Percentiles rank a stretch among this genome's conserved stretches.
These are phyloP conservation scores for Hondaea fermentalgiana DNA, from an alignment of 108 stramenopile genomes.

Conservation along the genomic window DNA sequence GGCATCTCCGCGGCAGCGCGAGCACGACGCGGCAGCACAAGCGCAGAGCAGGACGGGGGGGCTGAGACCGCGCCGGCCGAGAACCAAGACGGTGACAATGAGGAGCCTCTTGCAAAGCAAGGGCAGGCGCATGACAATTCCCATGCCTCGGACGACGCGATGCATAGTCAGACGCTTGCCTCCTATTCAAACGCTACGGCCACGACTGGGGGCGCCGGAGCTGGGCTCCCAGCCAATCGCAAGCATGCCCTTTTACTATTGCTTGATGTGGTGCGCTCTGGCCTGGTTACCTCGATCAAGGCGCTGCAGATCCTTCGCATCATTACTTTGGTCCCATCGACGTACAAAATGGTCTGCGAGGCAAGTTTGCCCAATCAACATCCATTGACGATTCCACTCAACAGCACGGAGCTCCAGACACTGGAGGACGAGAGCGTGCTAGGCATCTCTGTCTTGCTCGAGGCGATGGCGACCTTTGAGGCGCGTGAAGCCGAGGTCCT, in stretches of 20 bases:
- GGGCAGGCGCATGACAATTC: too few species aligned
- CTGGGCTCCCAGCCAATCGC: not conserved
- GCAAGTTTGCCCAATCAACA: not conserved
- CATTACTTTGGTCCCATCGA: not conserved
- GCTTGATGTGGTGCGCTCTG: not conserved
- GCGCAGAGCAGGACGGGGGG: too few species aligned
- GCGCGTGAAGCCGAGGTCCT: not conserved
- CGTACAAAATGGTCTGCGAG: constrained; percentile 11
- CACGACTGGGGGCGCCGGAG: too few species aligned
- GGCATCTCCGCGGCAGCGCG: too few species aligned
- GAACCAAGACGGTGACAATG: too few species aligned
- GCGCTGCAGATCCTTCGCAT: not conserved
- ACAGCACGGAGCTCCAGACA: not conserved
- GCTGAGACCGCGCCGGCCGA: too few species aligned
- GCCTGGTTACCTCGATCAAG: not conserved
- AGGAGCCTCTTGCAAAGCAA: too few species aligned
- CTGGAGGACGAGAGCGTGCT: not conserved
- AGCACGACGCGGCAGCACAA: too few species aligned
- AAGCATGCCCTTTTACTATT: not conserved
- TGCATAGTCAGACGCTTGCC: too few species aligned
- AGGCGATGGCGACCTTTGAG: not conserved
- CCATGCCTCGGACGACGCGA: too few species aligned
- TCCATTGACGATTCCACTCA: not conserved
- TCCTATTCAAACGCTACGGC: too few species aligned
- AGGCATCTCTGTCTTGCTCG: not conserved